These are phyloP conservation scores for Talaromyces adpressus DNA, from an alignment of 495 filamentous ascomycete genomes.

Conservation along the genomic window DNA sequence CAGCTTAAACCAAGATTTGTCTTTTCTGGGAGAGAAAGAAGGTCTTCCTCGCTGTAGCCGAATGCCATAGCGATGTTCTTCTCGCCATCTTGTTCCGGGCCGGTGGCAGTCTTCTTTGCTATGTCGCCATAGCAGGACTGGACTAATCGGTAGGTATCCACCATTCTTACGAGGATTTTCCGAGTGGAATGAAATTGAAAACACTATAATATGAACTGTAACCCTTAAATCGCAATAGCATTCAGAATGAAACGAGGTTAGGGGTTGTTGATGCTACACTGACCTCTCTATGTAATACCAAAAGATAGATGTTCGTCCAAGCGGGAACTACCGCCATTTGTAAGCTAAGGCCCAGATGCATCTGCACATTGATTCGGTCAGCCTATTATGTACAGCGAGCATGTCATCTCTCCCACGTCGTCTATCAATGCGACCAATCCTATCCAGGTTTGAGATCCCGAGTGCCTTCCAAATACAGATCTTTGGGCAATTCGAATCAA, in stretches of 20 bases:
- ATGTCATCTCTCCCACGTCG: neutral
- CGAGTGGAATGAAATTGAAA: too few species aligned
- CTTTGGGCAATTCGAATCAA: neutral
- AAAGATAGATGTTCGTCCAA: neutral
- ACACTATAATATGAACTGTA: too few species aligned
- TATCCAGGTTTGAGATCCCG: neutral
- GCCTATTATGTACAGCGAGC: neutral
- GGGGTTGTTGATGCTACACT: neutral
- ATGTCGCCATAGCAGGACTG: conserved; percentile 3
- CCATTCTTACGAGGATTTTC: neutral
- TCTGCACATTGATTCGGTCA: neutral
- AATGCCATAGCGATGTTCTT: conserved; percentile 49
- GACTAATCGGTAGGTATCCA: neutral
- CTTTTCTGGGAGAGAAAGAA: conserved; percentile 44
- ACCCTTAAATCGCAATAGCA: neutral
- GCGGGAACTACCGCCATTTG: neutral
- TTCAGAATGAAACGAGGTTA: neutral
- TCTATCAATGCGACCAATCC: neutral
- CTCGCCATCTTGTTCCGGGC: conserved; percentile 15
- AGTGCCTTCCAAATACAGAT: neutral
- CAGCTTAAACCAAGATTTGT: conserved; percentile 62
- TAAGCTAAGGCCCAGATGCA: neutral
- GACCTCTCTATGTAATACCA: too few species aligned
- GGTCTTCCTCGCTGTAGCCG: conserved; percentile 51
- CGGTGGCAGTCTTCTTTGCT: neutral